Evolutionary conservation across 2,329 filamentous ascomycete genomes (phyloP), one percentile per base, ranked within the genome.

Genomic region (Venturia nashicola): DNA sequence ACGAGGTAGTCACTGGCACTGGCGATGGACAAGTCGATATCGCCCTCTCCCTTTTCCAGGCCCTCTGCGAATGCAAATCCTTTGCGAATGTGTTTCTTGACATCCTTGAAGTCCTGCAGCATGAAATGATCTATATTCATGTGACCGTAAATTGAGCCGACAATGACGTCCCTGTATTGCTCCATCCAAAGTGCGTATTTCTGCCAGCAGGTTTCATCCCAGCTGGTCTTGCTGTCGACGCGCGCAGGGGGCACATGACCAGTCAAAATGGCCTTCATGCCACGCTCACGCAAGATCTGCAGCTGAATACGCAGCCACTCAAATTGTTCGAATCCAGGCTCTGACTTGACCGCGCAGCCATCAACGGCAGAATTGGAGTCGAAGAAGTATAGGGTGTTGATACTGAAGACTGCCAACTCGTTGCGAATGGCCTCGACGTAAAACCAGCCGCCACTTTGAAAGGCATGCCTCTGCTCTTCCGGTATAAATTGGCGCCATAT

Each of bases 81-180:
- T 43, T 75, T 72, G 65, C 75, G 73, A 1, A 79, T 76, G 34
- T 78, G 76, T 59, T 91, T 80, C 66, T 89, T 81, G 63, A 97
- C 81, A 0, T 96, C 83, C 48, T 88, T 81, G 65, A 86, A 90
- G 72, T 97, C 93, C 70, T 96, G 90, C 18, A 99, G 78, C 71
- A 97, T 83, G 75, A 99, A 99, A 74, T 99, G 94, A 70, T 99
- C 94, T 68, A 97, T 89, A 71, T 99, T 99, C 94, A 99, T 97
- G 73, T 99, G 94, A 1, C 93, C 94, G 71, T 89, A 99, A 6
- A 96, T 72, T 34, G 85, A 86, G 14, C 84, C 86, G 23, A 92
- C 82, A 23, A 99, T 82, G 44, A 99, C 87, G 73, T 99, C 94
- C 42, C 94, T 88, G 74, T 91, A 99, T 73, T 95, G 91, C 68